Evolutionary conservation across 257 asterid species (phyloP).

Genomic region (Gardenia jasminoides): DNA sequence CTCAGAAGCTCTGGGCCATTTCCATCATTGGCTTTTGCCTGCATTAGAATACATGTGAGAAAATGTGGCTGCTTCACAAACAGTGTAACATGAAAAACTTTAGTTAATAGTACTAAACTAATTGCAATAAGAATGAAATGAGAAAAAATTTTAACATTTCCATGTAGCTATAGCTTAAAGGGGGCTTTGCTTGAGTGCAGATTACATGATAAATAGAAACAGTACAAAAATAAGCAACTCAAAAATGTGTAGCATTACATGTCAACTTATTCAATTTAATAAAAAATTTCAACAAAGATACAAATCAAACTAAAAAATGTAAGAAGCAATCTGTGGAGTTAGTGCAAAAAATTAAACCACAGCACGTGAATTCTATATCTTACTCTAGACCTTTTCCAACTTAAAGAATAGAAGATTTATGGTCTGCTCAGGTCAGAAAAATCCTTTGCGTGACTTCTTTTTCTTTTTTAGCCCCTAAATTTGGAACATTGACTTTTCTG

Average conservation of each 20-base stretch:
- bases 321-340: not conserved
- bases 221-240: not conserved
- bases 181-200: not conserved
- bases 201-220: not conserved
- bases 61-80: constrained; percentile 10
- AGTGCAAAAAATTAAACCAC: not conserved
- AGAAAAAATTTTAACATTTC: not conserved
- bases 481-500: not conserved
- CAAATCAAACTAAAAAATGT: not conserved
- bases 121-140: not conserved
- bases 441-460: not conserved
- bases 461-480: not conserved
- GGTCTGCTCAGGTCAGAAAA: not conserved
- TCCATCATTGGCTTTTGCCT: constrained; percentile 94
- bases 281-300: not conserved
- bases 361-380: not conserved
- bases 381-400: not conserved
- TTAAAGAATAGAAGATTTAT: not conserved
- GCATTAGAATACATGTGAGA: constrained; percentile 22
- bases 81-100: not conserved
- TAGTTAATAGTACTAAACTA: not conserved
- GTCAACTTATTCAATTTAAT: not conserved
- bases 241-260: not conserved
- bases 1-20: constrained; percentile 93
- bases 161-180: constrained; percentile 2